Conservation (phyloP, 345 rosid genomes). For the Salix caprea region DNA sequence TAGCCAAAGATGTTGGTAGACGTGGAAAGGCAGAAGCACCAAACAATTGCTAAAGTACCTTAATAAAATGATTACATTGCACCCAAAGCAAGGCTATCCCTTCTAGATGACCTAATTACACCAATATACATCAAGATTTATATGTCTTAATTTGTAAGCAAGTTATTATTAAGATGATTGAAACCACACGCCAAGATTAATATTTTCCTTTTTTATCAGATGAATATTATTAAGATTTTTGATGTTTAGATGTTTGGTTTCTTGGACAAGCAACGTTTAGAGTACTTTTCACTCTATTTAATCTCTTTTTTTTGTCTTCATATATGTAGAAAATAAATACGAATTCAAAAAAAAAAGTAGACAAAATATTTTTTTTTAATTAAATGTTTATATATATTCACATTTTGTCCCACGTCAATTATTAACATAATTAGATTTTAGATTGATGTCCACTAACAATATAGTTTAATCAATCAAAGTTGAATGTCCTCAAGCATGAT, state of each 20-base stretch:
- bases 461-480: neutral
- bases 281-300: neutral
- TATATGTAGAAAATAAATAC: neutral
- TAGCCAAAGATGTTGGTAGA: neutral
- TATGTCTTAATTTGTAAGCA: slow-evolving; percentile 25
- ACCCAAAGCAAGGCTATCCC: slow-evolving; percentile 8
- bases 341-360: no score
- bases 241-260: slow-evolving; percentile 9
- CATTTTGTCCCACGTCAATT: neutral
- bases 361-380: no score
- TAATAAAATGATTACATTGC: neutral
- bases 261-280: neutral
- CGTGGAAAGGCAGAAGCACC: slow-evolving; percentile 1
- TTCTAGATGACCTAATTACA: slow-evolving; percentile 29
- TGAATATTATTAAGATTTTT: neutral
- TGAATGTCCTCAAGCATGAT: slow-evolving; percentile 11
- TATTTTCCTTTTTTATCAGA: neutral
- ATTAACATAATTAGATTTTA: neutral
- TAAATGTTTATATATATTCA: no score
- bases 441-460: slow-evolving; percentile 1
- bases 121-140: neutral
- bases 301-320: neutral
- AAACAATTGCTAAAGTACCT: neutral
- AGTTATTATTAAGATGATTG: slow-evolving; percentile 31
- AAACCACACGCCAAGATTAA: slow-evolving; percentile 25